Conservation (phyloP, 495 filamentous ascomycete genomes). For the Aspergillus ellipticus region DNA sequence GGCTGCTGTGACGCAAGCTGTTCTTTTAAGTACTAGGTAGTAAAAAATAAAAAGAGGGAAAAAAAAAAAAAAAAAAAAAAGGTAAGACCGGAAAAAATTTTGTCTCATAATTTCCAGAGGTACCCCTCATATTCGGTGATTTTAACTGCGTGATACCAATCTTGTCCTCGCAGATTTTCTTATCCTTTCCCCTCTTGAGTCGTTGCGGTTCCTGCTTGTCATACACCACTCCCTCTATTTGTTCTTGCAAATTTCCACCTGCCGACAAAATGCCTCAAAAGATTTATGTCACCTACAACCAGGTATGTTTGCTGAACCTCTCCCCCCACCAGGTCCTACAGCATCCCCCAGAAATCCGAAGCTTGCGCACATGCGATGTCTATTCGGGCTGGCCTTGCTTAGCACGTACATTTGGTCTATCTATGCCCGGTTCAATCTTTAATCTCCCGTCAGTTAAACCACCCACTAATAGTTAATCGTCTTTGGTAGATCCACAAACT, state of each 20-base stretch:
- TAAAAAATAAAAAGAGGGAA: neutral
- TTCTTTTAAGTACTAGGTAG: neutral
- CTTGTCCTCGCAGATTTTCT: neutral
- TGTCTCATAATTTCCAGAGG: neutral
- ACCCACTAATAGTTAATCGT: slow-evolving; percentile 21
- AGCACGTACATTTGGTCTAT: neutral
- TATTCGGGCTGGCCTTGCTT: neutral
- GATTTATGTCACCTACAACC: slow-evolving; percentile 91
- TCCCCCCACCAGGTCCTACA: neutral
- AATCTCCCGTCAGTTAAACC: neutral
- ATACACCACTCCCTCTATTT: neutral
- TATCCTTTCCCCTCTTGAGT: neutral
- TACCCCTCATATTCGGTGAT: slow-evolving; percentile 1
- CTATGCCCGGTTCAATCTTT: too few species aligned
- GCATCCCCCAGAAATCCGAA: neutral
- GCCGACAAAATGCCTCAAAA: slow-evolving; percentile 73
- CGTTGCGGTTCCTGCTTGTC: slow-evolving; percentile 3
- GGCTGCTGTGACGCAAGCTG: neutral
- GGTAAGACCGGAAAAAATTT: neutral
- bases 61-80: neutral
- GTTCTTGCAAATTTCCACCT: neutral
- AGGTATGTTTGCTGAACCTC: slow-evolving; percentile 54
- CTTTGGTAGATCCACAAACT: slow-evolving; percentile 83
- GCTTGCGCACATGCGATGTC: neutral
- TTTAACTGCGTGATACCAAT: neutral